Conservation (phyloP, 768 basidiomycete genomes). For the Termitomyces sp. region DNA sequence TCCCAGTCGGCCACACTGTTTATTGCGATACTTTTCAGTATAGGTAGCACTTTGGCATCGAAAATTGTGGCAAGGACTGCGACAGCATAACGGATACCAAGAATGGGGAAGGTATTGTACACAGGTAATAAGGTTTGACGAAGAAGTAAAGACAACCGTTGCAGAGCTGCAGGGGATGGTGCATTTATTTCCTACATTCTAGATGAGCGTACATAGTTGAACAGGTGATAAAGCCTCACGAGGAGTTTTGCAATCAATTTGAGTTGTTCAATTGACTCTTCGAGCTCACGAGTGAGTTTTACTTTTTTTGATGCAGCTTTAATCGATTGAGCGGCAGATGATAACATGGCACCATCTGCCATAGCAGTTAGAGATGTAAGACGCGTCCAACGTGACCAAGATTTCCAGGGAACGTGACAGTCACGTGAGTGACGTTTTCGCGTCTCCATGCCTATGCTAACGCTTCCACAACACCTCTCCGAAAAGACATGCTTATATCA, state of each 20-base stretch:
- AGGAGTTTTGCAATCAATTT: constrained; percentile 37
- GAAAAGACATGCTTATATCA: no score
- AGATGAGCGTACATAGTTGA: not conserved
- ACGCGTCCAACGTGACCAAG: no score
- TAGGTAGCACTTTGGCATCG: constrained; percentile 28
- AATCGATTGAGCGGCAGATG: constrained; percentile 25
- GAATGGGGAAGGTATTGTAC: constrained; percentile 31
- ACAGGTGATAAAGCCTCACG: constrained; percentile 22
- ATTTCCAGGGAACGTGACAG: not conserved
- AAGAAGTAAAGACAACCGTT: constrained; percentile 33
- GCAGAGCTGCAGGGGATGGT: constrained; percentile 29
- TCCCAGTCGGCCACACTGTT: constrained; percentile 33
- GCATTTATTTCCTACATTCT: constrained; percentile 33
- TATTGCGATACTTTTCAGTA: constrained; percentile 15
- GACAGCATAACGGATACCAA: constrained; percentile 35
- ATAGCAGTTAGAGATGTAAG: not conserved
- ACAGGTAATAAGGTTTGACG: constrained; percentile 38
- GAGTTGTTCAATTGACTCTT: constrained; percentile 32
- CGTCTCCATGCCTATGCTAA: no score
- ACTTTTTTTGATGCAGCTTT: constrained; percentile 21
- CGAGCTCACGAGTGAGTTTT: constrained; percentile 21
- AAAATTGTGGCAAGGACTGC: constrained; percentile 35
- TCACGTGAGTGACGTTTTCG: not conserved
- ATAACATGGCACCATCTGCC: constrained; percentile 18
- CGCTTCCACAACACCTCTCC: no score